Evolutionary conservation across 2,329 filamentous ascomycete genomes (phyloP), one percentile per base, ranked within the genome.

Genomic region (Colletotrichum salicis): DNA sequence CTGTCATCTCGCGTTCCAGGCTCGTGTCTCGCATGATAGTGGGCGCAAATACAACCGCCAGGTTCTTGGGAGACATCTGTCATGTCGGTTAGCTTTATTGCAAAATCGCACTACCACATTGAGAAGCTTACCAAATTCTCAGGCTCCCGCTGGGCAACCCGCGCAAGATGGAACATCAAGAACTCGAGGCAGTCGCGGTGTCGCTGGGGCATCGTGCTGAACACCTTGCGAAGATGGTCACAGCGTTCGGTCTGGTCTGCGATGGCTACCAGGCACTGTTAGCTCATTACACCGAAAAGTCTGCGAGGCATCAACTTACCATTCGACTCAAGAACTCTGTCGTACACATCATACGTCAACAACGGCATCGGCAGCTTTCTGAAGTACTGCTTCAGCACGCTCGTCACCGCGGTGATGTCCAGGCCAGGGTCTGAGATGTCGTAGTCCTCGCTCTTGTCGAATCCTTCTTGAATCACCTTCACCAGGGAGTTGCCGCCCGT

Each of bases 301-400:
- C 11, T 11, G 5, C 31, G 51, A 29, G 4, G 27, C 31, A 54
- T 55, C 45, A 65, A 84, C 91, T 84, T 85, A 93, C 92, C 85
- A 74, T 90, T 91, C 5, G 93, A 94, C 76, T 97, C 95, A 60
- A 99, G 85, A 61, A 99, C 89, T 51, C 90, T 89, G 76, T 98
- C 96, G 78, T 99, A 99, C 31, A 97, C 91, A 27, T 97, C 94
- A 81, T 93, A 98, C 0, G 96, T 97, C 76, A 99, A 90, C 37
- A 99, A 87, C 3, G 96, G 96, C 8, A 89, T 93, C 0, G 96
- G 96, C 45, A 98, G 87, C 82, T 95, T 96, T 76, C 96, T 91
- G 89, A 99, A 97, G 80, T 98, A 99, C 82, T 98, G 96, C 85
- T 99, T 99, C 77, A 99, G 84, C 24, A 96, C 94, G 79, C 94